Conservation (phyloP, 176 grass and related monocot genomes). For the Zizania latifolia region DNA sequence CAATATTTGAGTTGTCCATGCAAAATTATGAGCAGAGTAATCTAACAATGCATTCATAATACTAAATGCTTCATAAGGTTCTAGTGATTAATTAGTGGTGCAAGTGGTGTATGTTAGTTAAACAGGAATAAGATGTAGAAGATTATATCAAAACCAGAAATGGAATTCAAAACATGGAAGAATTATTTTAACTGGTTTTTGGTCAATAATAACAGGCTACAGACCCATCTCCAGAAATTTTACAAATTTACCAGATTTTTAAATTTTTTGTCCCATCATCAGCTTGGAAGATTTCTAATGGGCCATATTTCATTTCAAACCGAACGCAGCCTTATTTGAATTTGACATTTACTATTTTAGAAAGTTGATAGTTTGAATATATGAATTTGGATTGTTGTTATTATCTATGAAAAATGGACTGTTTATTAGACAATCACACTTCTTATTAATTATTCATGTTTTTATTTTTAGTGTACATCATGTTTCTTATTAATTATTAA, state of each 20-base stretch:
- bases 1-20: not conserved
- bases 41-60: not conserved
- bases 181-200: not conserved
- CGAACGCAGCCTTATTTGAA: too few relatives aligned
- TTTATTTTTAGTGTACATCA: too few relatives aligned
- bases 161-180: not conserved
- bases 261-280: not conserved
- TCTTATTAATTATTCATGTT: too few relatives aligned
- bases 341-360: too few relatives aligned
- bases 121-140: not conserved
- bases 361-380: too few relatives aligned
- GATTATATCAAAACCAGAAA: not conserved
- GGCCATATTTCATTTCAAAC: not conserved
- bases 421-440: too few relatives aligned
- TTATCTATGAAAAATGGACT: too few relatives aligned
- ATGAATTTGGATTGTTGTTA: too few relatives aligned
- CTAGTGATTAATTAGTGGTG: not conserved
- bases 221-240: not conserved
- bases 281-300: not conserved
- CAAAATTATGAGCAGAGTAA: not conserved
- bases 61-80: not conserved
- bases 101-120: not conserved
- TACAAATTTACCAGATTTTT: not conserved
- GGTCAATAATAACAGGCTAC: not conserved
- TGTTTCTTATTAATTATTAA: too few relatives aligned